These are phyloP conservation scores for Hanseniaspora opuntiae DNA, from an alignment of 805 yeast species.

Conservation along the genomic window DNA sequence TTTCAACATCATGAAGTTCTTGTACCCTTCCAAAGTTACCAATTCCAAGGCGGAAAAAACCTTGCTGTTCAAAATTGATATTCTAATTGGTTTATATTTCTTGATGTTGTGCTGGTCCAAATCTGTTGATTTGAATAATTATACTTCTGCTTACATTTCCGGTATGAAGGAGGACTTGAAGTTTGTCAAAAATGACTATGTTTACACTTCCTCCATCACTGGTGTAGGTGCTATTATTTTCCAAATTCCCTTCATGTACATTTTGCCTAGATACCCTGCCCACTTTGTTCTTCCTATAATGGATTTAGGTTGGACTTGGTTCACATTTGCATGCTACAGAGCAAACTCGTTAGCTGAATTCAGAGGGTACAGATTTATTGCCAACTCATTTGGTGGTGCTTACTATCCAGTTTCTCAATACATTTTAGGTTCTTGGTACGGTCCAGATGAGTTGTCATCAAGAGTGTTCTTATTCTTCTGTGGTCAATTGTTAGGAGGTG, in stretches of 20 bases:
- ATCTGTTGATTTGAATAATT: slow-evolving; percentile 47
- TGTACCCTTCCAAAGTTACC: slow-evolving; percentile 26
- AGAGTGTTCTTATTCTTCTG: slow-evolving; percentile 51
- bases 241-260: slow-evolving; percentile 52
- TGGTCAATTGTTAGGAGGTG: slow-evolving; percentile 37
- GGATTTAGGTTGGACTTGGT: slow-evolving; percentile 58
- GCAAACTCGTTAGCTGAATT: slow-evolving; percentile 38
- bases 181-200: slow-evolving; percentile 51
- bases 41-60: slow-evolving; percentile 33
- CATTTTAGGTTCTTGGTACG: slow-evolving; percentile 47
- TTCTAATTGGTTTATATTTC: slow-evolving; percentile 41
- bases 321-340: slow-evolving; percentile 44
- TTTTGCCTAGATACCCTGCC: slow-evolving; percentile 44
- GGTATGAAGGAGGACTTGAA: slow-evolving; percentile 47
- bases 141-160: slow-evolving; percentile 53
- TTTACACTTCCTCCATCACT: slow-evolving; percentile 45
- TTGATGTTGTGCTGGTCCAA: slow-evolving; percentile 57
- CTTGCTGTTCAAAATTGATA: slow-evolving; percentile 41
- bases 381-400: slow-evolving; percentile 62
- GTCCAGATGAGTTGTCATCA: slow-evolving; percentile 44
- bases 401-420: slow-evolving; percentile 51
- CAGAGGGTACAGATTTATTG: slow-evolving; percentile 49
- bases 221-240: slow-evolving; percentile 50
- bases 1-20: slow-evolving; percentile 23
- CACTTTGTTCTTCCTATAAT: slow-evolving; percentile 35